Evolutionary conservation across 2,329 filamentous ascomycete genomes (phyloP), one percentile per base, ranked within the genome.

Genomic region (Aspergillus amoenus): DNA sequence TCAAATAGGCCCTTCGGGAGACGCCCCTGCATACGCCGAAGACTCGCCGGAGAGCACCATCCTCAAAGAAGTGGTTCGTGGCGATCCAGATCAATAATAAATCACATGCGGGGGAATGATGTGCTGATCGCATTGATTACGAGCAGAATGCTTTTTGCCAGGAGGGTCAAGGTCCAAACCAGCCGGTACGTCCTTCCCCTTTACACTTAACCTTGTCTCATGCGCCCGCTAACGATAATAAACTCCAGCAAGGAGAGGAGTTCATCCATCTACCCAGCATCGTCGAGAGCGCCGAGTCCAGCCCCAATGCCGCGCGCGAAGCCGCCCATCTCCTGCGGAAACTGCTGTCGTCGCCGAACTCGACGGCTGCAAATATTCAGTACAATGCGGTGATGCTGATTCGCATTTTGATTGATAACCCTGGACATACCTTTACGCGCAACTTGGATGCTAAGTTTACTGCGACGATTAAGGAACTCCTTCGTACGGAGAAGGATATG

Each of bases 341-440:
- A 73, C 93, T 88, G 72, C 80, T 99, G 58, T 82, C 85, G 66
- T 88, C 87, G 64, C 89, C 93, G 45, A 55, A 59, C 42, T 86
- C 90, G 75, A 81, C 76, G 63, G 71, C 71, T 34, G 76, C 80
- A 44, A 86, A 89, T 66, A 86, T 88, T 65, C 93, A 97, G 75
- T 97, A 97, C 82, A 97, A 97, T 77, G 89, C 91, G 61, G 87
- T 97, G 68, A 97, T 97, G 94, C 84, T 99, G 55, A 82, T 95
- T 65, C 88, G 93, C 60, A 99, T 99, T 68, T 80, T 99, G 63
- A 83, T 87, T 65, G 93, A 97, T 73, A 97, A 99, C 72, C 94
- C 94, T 0, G 93, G 93, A 30, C 82, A 84, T 52, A 91, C 87
- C 2, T 99, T 99, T 69, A 96, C 93, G n/a, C 84, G 89, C 64